Percentiles rank a stretch among this genome's conserved stretches.
phyloP scores from a whole-genome alignment of 306 rosid genomes.

The Cicer pinnatifidum region DNA sequence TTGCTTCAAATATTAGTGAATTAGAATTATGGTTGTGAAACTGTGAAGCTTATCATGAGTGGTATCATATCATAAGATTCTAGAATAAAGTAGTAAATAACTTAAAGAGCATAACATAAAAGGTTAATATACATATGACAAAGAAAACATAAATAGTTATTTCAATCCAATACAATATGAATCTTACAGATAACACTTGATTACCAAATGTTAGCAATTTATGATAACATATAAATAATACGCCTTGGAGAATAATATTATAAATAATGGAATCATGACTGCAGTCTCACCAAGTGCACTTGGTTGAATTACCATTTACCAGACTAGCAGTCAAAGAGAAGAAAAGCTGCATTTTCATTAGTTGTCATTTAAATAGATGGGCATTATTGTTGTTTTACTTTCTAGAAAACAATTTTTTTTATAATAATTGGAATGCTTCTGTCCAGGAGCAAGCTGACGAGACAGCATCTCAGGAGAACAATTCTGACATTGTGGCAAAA shows the following conservation, averaged over 20 bases:
- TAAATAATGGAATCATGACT: slow-evolving; percentile 12
- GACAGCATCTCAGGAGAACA: slow-evolving; percentile 72
- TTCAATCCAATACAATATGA: background rate
- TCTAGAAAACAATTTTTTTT: slow-evolving; percentile 48
- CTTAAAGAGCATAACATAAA: background rate
- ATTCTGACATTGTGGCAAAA: slow-evolving; percentile 65
- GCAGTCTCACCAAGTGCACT: slow-evolving; percentile 33
- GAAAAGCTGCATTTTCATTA: slow-evolving; percentile 29
- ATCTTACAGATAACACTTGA: slow-evolving; percentile 9
- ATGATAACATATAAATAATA: slow-evolving; percentile 35
- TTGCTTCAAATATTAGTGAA: slow-evolving; percentile 13
- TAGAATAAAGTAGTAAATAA: slow-evolving; percentile 1
- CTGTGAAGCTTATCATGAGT: slow-evolving; percentile 5
- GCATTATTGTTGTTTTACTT: slow-evolving; percentile 43
- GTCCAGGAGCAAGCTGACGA: slow-evolving; percentile 88
- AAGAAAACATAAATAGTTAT: slow-evolving; percentile 22
- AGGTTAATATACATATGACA: slow-evolving; percentile 10
- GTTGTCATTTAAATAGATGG: slow-evolving; percentile 39
- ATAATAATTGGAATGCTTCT: slow-evolving; percentile 50
- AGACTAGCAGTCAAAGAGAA: background rate
- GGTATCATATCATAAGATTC: slow-evolving; percentile 11
- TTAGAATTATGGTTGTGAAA: slow-evolving; percentile 30
- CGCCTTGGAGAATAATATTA: slow-evolving; percentile 5
- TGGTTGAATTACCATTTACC: slow-evolving; percentile 30
- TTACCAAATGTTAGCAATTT: slow-evolving; percentile 33